Conservation (phyloP, 805 yeast genomes). For the Debaryomyces prosopidis region DNA sequence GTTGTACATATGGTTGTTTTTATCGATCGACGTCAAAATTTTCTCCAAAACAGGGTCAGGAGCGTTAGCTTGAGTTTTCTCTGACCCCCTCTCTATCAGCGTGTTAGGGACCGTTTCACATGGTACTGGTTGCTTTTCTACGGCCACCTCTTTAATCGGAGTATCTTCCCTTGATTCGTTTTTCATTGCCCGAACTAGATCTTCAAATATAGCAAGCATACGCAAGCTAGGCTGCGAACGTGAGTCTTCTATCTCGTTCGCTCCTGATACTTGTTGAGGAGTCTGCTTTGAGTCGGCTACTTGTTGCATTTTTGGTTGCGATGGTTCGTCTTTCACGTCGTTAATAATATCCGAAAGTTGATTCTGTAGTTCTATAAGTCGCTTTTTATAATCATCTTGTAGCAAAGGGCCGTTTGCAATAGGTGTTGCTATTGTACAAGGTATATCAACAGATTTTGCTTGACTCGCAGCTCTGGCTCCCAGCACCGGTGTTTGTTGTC, state of each 20-base stretch:
- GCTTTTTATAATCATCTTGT: not conserved
- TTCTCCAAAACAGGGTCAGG: conserved; percentile 1
- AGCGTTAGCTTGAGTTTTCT: not conserved
- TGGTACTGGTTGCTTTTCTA: not conserved
- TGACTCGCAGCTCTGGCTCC: not conserved
- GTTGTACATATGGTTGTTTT: conserved; percentile 6
- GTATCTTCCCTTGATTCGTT: not conserved
- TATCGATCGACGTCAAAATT: conserved; percentile 4
- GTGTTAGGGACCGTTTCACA: not conserved
- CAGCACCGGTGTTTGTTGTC: not conserved
- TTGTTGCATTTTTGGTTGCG: not conserved
- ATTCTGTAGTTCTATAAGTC: conserved; percentile 1
- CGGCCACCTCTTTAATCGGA: too few species aligned
- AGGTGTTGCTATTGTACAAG: not conserved
- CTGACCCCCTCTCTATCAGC: not conserved
- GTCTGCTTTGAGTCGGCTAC: not conserved
- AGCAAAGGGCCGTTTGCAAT: not conserved
- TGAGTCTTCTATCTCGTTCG: not conserved
- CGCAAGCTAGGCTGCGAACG: not conserved
- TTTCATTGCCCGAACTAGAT: conserved; percentile 5
- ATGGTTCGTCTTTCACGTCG: not conserved
- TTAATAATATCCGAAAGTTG: conserved; percentile 2
- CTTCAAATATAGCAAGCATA: conserved; percentile 6
- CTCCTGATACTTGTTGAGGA: too few species aligned
- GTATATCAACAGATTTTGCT: not conserved